Percentiles rank a stretch among this genome's conserved stretches.
Conservation (phyloP, 441 rosid species). For the Populus hybrid region DNA sequence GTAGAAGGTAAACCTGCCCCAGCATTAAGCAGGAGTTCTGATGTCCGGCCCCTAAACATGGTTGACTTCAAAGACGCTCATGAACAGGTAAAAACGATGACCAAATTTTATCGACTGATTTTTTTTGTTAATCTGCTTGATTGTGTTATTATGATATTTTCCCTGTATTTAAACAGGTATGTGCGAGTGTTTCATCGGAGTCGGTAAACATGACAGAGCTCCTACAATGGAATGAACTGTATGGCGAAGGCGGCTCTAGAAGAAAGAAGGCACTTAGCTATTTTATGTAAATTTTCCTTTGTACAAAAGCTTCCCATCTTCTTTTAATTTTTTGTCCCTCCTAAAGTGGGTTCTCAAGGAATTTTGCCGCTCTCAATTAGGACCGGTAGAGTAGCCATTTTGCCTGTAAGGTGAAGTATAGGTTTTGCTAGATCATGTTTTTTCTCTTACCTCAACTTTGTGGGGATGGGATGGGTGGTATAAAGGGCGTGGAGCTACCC, state of each 20-base stretch:
- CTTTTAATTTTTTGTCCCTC: constrained; percentile 20
- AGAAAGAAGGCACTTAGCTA: constrained; percentile 87
- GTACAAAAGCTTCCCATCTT: constrained; percentile 39
- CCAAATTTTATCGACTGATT: background rate
- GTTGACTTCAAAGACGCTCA: constrained; percentile 70
- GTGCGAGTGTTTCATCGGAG: constrained; percentile 90
- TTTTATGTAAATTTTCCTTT: constrained; percentile 63
- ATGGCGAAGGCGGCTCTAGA: constrained; percentile 93
- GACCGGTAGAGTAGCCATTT: constrained; percentile 35
- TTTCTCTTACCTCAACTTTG: constrained; percentile 14
- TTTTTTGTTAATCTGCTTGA: background rate
- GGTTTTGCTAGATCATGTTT: constrained; percentile 30
- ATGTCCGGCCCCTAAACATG: constrained; percentile 60
- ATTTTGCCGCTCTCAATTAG: constrained; percentile 26
- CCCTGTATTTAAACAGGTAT: constrained; percentile 48
- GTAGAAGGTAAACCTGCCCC: constrained; percentile 71
- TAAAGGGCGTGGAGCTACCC: constrained; percentile 28
- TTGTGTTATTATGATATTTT: background rate
- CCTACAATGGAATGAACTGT: constrained; percentile 87
- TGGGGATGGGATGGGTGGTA: constrained; percentile 28
- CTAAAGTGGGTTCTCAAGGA: constrained; percentile 30
- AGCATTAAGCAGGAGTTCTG: constrained; percentile 63
- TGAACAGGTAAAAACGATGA: constrained; percentile 49
- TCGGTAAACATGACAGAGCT: constrained; percentile 92
- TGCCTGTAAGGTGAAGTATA: constrained; percentile 46